A percentile compares a stretch with the other conserved stretches of the same genome.
phyloP scores from a whole-genome alignment of 208 protist species.

The Trypanosoma brucei region DNA sequence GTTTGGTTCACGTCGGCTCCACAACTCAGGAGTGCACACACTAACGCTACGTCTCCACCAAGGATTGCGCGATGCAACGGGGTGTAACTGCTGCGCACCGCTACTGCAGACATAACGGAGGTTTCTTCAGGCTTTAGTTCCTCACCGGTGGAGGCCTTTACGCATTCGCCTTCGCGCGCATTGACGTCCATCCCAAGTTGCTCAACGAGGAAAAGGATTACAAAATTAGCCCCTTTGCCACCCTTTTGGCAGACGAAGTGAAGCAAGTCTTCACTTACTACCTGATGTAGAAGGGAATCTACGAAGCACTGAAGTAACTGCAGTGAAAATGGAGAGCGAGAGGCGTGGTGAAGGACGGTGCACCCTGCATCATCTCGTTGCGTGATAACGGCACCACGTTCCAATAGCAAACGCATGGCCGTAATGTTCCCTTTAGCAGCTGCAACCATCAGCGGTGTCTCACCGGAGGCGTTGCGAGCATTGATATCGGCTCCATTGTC shows the following conservation, averaged over 20 bases:
- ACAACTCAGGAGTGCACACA: conserved; percentile 51
- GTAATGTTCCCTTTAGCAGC: conserved; percentile 39
- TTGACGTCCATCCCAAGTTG: conserved; percentile 58
- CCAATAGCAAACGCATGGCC: conserved; percentile 43
- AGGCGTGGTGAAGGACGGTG: conserved; percentile 52
- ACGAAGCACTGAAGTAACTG: conserved; percentile 47
- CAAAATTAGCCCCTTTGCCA: conserved; percentile 26
- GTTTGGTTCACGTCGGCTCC: conserved; percentile 33
- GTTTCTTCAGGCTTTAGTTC: neutral
- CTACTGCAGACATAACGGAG: conserved; percentile 14
- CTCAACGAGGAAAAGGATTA: conserved; percentile 65
- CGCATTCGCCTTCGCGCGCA: conserved; percentile 18
- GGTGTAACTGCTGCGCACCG: conserved; percentile 19
- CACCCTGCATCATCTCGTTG: conserved; percentile 34
- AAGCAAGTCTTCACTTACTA: conserved; percentile 37
- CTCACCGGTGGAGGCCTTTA: neutral
- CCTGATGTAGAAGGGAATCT: conserved; percentile 21
- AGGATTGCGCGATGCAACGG: conserved; percentile 65
- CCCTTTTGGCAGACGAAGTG: conserved; percentile 44
- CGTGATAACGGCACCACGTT: conserved; percentile 43
- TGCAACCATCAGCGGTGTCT: conserved; percentile 81
- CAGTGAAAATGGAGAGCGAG: conserved; percentile 43
- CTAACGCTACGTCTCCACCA: conserved; percentile 40
- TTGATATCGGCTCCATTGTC: conserved; percentile 77
- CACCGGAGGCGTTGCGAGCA: conserved; percentile 26